Evolutionary conservation across 225 moss, liverwort and hornwort species (phyloP).

Genomic region (Anthoceros angustus): DNA sequence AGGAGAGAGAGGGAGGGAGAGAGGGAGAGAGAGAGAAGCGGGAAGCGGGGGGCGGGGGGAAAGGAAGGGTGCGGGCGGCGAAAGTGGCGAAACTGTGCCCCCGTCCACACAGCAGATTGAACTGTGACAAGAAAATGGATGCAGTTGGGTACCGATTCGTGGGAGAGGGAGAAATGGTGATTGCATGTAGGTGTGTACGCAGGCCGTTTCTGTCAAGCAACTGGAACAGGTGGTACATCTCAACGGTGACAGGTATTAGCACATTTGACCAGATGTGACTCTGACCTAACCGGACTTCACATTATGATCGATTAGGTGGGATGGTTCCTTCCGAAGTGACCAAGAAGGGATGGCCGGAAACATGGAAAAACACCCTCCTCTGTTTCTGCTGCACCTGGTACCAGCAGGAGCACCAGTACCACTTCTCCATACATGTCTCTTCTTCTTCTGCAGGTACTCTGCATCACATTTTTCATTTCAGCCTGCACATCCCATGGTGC

Average conservation of each 20-base stretch:
- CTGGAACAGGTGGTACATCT: not conserved
- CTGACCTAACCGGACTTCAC: not conserved
- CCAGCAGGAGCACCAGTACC: not conserved
- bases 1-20: not conserved
- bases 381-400: not conserved
- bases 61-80: not conserved
- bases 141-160: not conserved
- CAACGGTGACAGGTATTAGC: slow-evolving; percentile 1
- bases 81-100: not conserved
- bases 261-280: slow-evolving; percentile 1
- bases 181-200: not conserved
- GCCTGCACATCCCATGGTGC: too few relatives aligned
- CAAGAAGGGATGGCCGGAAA: not conserved
- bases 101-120: not conserved
- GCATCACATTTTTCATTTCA: too few relatives aligned
- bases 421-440: too few relatives aligned
- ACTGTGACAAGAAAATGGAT: not conserved
- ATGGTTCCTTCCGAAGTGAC: not conserved
- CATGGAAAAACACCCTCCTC: not conserved
- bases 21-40: not conserved
- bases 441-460: too few relatives aligned
- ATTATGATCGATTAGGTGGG: not conserved
- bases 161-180: not conserved
- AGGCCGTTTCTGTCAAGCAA: not conserved
- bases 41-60: not conserved